Conservation (phyloP, 352 stramenopile genomes). For the Pythium insidiosum region DNA sequence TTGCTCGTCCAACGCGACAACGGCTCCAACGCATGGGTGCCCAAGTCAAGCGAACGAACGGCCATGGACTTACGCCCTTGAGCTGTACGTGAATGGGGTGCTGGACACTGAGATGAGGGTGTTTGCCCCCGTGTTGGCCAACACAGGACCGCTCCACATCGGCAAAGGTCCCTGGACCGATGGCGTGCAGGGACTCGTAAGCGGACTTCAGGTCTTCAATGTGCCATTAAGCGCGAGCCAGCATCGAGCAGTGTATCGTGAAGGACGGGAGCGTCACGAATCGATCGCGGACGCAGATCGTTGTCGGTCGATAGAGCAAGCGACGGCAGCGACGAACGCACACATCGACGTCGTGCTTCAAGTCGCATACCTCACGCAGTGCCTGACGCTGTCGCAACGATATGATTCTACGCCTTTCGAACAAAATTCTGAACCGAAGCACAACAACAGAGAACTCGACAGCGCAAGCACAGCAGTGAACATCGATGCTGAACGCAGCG, state of each 20-base stretch:
- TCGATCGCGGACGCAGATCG: background rate
- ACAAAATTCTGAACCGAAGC: no score
- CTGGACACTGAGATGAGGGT: slow-evolving; percentile 43
- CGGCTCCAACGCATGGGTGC: slow-evolving; percentile 3
- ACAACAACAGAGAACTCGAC: no score
- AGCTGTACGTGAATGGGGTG: slow-evolving; percentile 50
- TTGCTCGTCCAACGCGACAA: slow-evolving; percentile 18
- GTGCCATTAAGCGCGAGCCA: slow-evolving; percentile 18
- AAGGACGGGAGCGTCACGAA: background rate
- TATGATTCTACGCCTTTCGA: no score
- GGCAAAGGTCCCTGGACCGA: slow-evolving; percentile 61
- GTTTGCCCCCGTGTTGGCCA: slow-evolving; percentile 32
- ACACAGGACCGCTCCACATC: slow-evolving; percentile 55
- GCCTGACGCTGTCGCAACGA: background rate
- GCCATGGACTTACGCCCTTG: slow-evolving; percentile 35
- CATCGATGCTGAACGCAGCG: no score
- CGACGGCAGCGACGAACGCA: no score
- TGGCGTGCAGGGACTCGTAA: slow-evolving; percentile 55
- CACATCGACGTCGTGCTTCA: background rate
- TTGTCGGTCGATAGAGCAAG: no score
- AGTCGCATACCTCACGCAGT: slow-evolving; percentile 1
- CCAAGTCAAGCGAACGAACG: background rate
- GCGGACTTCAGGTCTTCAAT: slow-evolving; percentile 38
- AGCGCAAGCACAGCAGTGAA: no score
- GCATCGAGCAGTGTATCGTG: slow-evolving; percentile 18